Percentiles rank a stretch among this genome's conserved stretches.
Conservation (phyloP, 371 early-diverging fungal genomes). For the Choanephora cucurbitarum region DNA sequence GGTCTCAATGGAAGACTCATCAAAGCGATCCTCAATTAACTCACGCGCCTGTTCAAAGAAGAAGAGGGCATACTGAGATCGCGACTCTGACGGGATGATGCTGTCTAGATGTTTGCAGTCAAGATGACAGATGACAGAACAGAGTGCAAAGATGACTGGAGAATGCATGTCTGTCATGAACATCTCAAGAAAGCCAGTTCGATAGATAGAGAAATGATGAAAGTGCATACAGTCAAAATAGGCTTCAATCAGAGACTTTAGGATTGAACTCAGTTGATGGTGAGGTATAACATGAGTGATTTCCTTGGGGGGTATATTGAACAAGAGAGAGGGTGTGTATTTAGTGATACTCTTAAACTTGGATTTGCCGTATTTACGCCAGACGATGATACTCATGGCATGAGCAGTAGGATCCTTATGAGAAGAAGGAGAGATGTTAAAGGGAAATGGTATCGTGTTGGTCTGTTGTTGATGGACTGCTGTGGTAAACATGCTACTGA, state of each 20-base stretch:
- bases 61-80: constrained; percentile 29
- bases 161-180: constrained; percentile 24
- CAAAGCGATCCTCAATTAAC: constrained; percentile 34
- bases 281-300: background rate
- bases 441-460: constrained; percentile 10
- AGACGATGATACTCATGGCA: constrained; percentile 23
- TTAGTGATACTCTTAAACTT: constrained; percentile 26
- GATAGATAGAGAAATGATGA: constrained; percentile 25
- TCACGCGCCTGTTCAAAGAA: constrained; percentile 38
- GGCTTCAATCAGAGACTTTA: constrained; percentile 22
- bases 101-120: constrained; percentile 29
- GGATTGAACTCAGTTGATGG: constrained; percentile 9
- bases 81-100: constrained; percentile 19
- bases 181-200: constrained; percentile 20
- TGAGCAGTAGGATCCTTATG: constrained; percentile 6
- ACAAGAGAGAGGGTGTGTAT: constrained; percentile 9
- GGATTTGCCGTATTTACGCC: constrained; percentile 38
- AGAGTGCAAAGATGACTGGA: constrained; percentile 36
- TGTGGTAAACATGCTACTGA: constrained; percentile 26
- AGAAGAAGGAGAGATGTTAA: background rate
- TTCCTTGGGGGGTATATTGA: constrained; percentile 2
- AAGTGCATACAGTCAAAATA: constrained; percentile 35
- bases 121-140: constrained; percentile 25
- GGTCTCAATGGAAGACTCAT: constrained; percentile 34
- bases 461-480: constrained; percentile 25